Conservation (phyloP, 2,329 filamentous ascomycete genomes). For the Trichoderma atrobrunneum region DNA sequence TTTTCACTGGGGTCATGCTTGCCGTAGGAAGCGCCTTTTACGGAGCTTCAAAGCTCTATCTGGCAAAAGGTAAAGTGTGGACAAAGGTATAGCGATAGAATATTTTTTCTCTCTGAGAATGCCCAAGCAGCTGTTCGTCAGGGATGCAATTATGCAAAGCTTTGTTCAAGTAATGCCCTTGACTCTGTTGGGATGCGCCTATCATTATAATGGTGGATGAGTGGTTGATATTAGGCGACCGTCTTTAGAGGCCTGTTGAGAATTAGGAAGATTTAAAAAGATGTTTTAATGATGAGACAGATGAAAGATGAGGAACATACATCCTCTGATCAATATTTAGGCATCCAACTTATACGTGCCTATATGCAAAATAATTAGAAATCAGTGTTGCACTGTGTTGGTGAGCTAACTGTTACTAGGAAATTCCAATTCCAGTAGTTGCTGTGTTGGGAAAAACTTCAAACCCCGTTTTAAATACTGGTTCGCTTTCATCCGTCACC, state of each 20-base stretch:
- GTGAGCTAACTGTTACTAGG: not conserved
- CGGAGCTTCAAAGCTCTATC: not conserved
- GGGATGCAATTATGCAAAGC: too few species aligned
- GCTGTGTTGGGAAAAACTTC: not conserved
- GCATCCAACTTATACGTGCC: not conserved
- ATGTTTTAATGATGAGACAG: not conserved
- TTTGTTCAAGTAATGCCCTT: too few species aligned
- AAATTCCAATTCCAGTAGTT: not conserved
- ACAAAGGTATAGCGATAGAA: not conserved
- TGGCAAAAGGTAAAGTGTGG: not conserved
- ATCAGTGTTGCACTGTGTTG: not conserved
- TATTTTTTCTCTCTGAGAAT: not conserved
- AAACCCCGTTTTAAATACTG: not conserved
- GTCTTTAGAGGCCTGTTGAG: not conserved
- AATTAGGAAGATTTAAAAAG: not conserved
- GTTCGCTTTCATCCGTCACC: not conserved
- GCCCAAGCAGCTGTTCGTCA: too few species aligned
- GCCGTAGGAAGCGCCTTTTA: not conserved
- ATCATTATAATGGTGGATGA: not conserved
- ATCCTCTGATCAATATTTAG: not conserved
- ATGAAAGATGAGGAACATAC: not conserved
- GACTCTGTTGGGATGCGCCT: too few species aligned
- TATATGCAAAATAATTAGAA: not conserved
- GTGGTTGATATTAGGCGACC: not conserved
- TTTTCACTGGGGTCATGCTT: not conserved